Evolutionary conservation across 2,329 filamentous ascomycete species (phyloP).

Genomic region (Penicillium freii): DNA sequence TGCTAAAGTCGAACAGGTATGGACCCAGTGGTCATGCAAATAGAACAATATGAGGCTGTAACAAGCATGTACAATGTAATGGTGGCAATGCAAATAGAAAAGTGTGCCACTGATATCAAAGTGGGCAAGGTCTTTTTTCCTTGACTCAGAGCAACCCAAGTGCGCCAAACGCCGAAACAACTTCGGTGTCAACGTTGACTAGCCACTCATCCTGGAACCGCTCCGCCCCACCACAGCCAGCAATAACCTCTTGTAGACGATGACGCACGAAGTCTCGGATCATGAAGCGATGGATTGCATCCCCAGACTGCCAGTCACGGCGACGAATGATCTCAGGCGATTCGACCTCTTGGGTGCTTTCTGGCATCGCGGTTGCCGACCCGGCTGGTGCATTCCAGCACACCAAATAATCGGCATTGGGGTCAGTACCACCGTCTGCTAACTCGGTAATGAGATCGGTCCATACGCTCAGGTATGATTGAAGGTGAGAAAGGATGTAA

Average conservation of each 20-base stretch:
- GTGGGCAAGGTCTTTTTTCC: background rate
- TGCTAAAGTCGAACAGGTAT: background rate
- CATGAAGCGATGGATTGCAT: constrained; percentile 46
- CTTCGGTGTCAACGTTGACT: constrained; percentile 45
- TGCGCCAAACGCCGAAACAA: constrained; percentile 41
- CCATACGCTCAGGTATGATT: constrained; percentile 49
- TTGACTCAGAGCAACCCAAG: constrained; percentile 34
- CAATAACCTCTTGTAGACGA: constrained; percentile 40
- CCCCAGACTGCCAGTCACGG: constrained; percentile 40
- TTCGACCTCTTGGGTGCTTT: constrained; percentile 36
- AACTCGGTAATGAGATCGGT: constrained; percentile 48
- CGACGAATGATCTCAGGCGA: constrained; percentile 44
- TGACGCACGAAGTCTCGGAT: constrained; percentile 47
- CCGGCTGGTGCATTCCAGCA: constrained; percentile 34
- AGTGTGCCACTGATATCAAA: background rate
- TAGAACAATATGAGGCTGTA: background rate
- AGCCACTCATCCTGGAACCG: constrained; percentile 45
- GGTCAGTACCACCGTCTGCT: constrained; percentile 42
- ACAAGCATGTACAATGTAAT: background rate
- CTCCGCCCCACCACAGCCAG: constrained; percentile 41
- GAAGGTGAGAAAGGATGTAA: constrained; percentile 45
- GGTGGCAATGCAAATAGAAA: background rate
- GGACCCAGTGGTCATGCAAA: constrained; percentile 1
- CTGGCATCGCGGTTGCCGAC: constrained; percentile 29
- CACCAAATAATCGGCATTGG: constrained; percentile 44